phyloP scores from a whole-genome alignment of 371 early-diverging fungal genomes.

The Mycotypha africana region DNA sequence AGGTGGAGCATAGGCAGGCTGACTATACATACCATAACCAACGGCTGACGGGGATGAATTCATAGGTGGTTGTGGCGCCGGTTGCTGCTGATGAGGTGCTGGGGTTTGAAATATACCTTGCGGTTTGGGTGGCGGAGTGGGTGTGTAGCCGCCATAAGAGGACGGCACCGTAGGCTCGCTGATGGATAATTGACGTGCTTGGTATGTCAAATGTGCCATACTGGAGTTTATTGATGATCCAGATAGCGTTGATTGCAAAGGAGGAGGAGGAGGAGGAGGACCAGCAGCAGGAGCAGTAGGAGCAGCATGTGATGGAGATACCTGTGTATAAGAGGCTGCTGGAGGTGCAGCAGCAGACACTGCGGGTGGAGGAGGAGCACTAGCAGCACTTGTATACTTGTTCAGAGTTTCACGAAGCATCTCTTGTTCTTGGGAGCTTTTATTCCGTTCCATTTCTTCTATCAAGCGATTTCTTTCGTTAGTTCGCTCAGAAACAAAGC shows the following conservation, averaged over 20 bases:
- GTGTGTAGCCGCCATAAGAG: neutral
- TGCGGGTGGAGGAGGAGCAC: conserved; percentile 1
- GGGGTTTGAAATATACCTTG: too few relatives aligned
- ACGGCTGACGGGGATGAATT: too few relatives aligned
- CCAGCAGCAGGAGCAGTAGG: too few relatives aligned
- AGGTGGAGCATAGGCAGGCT: conserved; percentile 16
- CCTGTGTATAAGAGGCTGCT: neutral
- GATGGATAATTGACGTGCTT: neutral
- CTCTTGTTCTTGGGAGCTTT: conserved; percentile 66
- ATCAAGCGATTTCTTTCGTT: conserved; percentile 64
- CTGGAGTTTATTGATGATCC: too few relatives aligned
- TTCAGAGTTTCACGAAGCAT: conserved; percentile 68
- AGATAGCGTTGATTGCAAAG: neutral
- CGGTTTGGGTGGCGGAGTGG: neutral
- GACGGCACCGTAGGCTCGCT: neutral
- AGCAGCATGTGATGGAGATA: too few relatives aligned
- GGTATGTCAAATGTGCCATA: neutral
- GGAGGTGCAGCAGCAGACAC: neutral
- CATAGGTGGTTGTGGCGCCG: neutral
- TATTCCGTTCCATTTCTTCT: conserved; percentile 50
- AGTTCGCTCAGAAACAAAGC: conserved; percentile 62
- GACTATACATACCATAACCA: neutral
- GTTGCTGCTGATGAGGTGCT: neutral
- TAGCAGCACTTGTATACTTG: conserved; percentile 16
- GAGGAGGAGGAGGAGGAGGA: neutral